phyloP scores from a whole-genome alignment of 306 rosid species.

The Ammopiptanthus mongolicus region DNA sequence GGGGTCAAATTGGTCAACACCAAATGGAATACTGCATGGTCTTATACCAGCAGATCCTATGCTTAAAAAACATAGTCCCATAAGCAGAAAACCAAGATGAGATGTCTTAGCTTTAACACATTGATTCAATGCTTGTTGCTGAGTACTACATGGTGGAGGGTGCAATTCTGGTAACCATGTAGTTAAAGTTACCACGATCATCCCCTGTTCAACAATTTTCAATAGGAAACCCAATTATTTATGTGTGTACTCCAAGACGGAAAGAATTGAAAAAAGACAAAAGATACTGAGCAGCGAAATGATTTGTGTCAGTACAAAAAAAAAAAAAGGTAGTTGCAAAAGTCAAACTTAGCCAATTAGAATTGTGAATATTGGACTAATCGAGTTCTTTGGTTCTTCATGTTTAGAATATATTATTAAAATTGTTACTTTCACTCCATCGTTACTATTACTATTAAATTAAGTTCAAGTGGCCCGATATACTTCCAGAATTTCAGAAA shows the following conservation, averaged over 20 bases:
- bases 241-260: not conserved
- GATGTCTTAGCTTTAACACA: slow-evolving; percentile 37
- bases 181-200: slow-evolving; percentile 60
- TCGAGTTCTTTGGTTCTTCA: not conserved
- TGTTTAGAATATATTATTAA: not conserved
- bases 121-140: slow-evolving; percentile 20
- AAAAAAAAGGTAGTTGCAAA: not conserved
- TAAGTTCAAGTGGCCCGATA: not conserved
- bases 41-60: slow-evolving; percentile 67
- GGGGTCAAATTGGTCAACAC: slow-evolving; percentile 74
- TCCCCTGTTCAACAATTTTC: slow-evolving; percentile 44
- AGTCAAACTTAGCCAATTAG: not conserved
- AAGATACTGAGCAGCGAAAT: not conserved
- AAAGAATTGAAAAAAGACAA: not conserved
- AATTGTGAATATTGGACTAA: not conserved
- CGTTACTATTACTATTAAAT: not conserved
- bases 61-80: slow-evolving; percentile 46
- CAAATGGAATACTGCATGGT: slow-evolving; percentile 88
- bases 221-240: not conserved
- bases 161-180: slow-evolving; percentile 58
- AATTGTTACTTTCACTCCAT: not conserved
- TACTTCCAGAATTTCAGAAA: not conserved
- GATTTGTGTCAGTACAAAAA: not conserved
- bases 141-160: slow-evolving; percentile 48
- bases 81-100: slow-evolving; percentile 36